Conservation (phyloP, 768 basidiomycete species). For the Serendipita vermifera region DNA sequence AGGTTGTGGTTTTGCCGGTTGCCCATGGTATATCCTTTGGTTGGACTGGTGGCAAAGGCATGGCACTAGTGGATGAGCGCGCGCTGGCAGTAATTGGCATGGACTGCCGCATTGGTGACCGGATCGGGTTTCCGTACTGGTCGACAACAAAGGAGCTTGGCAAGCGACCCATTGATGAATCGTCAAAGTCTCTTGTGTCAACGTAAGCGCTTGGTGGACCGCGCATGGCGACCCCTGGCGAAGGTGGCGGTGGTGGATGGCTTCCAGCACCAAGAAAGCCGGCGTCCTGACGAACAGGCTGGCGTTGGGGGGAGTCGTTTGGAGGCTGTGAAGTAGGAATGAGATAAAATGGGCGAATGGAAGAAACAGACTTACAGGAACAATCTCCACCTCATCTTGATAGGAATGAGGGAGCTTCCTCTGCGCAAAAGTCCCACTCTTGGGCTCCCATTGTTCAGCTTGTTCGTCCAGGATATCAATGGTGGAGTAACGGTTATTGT, state of each 20-base stretch:
- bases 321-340: neutral
- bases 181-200: neutral
- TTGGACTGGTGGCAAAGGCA: neutral
- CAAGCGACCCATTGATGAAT: neutral
- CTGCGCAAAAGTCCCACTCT: neutral
- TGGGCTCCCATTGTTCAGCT: neutral
- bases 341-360: neutral
- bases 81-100: neutral
- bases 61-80: neutral
- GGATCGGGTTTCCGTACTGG: slow-evolving; percentile 1
- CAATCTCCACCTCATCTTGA: neutral
- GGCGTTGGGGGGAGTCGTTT: neutral
- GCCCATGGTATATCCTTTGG: neutral
- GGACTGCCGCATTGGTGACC: neutral
- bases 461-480: slow-evolving; percentile 4
- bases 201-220: slow-evolving; percentile 4
- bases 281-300: neutral
- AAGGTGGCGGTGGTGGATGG: neutral
- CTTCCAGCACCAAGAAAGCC: neutral
- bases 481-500: neutral
- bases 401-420: neutral
- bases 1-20: neutral
- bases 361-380: neutral
- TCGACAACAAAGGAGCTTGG: neutral
- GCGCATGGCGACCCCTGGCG: neutral